These are phyloP conservation scores for Fraxinus greggii DNA, from an alignment of 305 asterid genomes.

Conservation along the genomic window DNA sequence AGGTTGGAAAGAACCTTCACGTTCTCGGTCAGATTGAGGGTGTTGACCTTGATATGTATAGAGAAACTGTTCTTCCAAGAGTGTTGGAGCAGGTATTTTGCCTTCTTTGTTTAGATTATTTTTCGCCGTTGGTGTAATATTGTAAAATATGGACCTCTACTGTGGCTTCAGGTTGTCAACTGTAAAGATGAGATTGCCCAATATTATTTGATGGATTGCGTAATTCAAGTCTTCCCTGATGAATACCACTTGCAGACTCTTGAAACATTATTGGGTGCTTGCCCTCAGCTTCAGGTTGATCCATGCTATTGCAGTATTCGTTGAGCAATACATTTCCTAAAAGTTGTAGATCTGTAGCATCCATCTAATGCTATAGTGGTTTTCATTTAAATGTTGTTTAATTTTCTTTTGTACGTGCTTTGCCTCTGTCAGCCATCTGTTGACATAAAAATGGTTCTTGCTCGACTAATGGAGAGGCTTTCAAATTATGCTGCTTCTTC, in stretches of 20 bases:
- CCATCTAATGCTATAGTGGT: constrained; percentile 12
- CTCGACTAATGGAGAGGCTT: constrained; percentile 96
- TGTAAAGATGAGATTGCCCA: constrained; percentile 98
- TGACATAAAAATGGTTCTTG: constrained; percentile 90
- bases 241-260: constrained; percentile 97
- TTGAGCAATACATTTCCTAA: constrained; percentile 9
- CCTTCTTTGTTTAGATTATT: constrained; percentile 24
- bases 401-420: constrained; percentile 25
- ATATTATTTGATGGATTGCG: constrained; percentile 93
- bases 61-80: constrained; percentile 89
- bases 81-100: constrained; percentile 83
- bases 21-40: constrained; percentile 99
- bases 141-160: constrained; percentile 17
- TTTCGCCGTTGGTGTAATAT: constrained; percentile 11
- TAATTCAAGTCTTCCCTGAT: constrained; percentile 97
- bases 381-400: constrained; percentile 19
- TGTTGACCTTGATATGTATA: constrained; percentile 93
- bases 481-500: constrained; percentile 95
- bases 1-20: constrained; percentile 98
- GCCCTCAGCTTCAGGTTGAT: constrained; percentile 96
- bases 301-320: constrained; percentile 20
- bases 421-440: constrained; percentile 67
- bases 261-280: constrained; percentile 84
- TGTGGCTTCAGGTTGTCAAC: constrained; percentile 73
- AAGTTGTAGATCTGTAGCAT: constrained; percentile 18